Percentiles rank a stretch among this genome's conserved stretches.
phyloP scores from a whole-genome alignment of 2,329 filamentous ascomycete genomes.

The Colletotrichum nymphaeae region DNA sequence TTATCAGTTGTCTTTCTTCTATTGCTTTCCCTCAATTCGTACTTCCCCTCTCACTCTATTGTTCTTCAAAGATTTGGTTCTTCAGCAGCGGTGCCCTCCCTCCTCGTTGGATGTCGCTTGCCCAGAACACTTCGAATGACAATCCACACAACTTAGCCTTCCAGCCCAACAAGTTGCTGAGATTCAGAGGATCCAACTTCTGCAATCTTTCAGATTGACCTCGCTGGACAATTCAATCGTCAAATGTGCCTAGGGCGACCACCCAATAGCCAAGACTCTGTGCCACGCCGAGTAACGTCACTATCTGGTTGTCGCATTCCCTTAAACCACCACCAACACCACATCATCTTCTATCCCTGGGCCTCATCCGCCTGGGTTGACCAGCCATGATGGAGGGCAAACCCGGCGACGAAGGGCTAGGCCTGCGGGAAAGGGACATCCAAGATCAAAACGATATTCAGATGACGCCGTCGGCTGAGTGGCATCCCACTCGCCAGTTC shows the following conservation, averaged over 20 bases:
- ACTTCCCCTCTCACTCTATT: not conserved
- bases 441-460: not conserved
- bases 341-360: not conserved
- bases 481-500: slow-evolving; percentile 9
- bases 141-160: not conserved
- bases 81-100: not conserved
- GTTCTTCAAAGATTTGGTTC: not conserved
- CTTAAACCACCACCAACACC: too few relatives aligned
- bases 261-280: not conserved
- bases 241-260: not conserved
- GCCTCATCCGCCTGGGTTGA: not conserved
- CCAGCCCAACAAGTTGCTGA: not conserved
- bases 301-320: not conserved
- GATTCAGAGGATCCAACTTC: not conserved
- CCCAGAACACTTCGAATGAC: not conserved
- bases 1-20: slow-evolving; percentile 16
- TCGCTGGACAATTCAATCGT: not conserved
- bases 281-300: not conserved
- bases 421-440: not conserved
- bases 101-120: not conserved
- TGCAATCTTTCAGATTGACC: not conserved
- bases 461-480: slow-evolving; percentile 27
- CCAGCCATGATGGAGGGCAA: not conserved
- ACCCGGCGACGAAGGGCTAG: slow-evolving; percentile 4
- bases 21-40: not conserved